phyloP scores from a whole-genome alignment of 2,329 filamentous ascomycete species.

The Fonsecaea pedrosoi region DNA sequence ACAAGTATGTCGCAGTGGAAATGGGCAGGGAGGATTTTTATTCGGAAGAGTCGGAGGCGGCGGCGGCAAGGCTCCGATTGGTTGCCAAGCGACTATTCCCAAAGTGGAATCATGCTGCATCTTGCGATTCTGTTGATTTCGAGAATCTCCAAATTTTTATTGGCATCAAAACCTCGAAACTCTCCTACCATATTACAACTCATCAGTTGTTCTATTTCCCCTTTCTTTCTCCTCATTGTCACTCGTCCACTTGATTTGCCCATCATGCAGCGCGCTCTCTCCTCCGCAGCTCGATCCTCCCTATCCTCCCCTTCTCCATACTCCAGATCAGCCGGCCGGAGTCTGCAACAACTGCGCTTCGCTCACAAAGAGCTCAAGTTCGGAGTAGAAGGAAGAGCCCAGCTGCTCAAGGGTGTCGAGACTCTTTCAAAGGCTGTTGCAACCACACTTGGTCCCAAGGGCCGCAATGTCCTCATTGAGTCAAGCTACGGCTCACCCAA shows the following conservation, averaged over 20 bases:
- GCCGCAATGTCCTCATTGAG: slow-evolving; percentile 97
- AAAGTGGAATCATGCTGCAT: slow-evolving; percentile 12
- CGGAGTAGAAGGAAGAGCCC: slow-evolving; percentile 88
- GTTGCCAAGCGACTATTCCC: slow-evolving; percentile 15
- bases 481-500: slow-evolving; percentile 98
- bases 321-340: slow-evolving; percentile 65
- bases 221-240: slow-evolving; percentile 42
- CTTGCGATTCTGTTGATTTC: slow-evolving; percentile 25
- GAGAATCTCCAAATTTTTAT: slow-evolving; percentile 41
- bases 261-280: slow-evolving; percentile 95
- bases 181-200: slow-evolving; percentile 27
- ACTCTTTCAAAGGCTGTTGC: slow-evolving; percentile 95
- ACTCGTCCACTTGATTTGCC: slow-evolving; percentile 42
- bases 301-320: slow-evolving; percentile 71
- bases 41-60: slow-evolving; percentile 12
- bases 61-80: slow-evolving; percentile 4
- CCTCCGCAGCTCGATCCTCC: slow-evolving; percentile 78
- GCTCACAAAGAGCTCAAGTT: slow-evolving; percentile 94
- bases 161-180: slow-evolving; percentile 38
- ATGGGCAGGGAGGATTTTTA: neutral
- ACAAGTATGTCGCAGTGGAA: neutral
- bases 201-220: slow-evolving; percentile 40
- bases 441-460: slow-evolving; percentile 96
- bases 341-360: slow-evolving; percentile 89
- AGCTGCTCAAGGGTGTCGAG: slow-evolving; percentile 91